Evolutionary conservation across 257 asterid genomes (phyloP).

Genomic region (Forsythia suspensa): DNA sequence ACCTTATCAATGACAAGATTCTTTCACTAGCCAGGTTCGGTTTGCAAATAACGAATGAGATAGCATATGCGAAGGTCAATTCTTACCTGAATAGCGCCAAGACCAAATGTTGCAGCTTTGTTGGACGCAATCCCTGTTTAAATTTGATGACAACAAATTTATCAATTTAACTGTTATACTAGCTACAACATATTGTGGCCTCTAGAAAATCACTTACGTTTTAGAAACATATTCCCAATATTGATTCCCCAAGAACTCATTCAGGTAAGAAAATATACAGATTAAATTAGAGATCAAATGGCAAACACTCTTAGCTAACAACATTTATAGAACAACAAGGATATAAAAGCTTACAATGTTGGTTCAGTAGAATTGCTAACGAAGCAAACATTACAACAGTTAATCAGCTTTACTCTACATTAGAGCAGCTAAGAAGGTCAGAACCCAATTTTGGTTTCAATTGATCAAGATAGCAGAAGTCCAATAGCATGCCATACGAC

Average conservation of each 20-base stretch:
- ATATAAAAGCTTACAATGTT: background rate
- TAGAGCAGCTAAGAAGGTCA: background rate
- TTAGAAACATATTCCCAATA: background rate
- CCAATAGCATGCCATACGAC: background rate
- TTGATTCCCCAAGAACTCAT: background rate
- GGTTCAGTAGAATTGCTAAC: background rate
- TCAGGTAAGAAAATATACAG: constrained; percentile 9
- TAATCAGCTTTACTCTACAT: background rate
- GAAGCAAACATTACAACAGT: background rate
- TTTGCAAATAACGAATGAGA: background rate
- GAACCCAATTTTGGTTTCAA: background rate
- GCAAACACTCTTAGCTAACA: background rate
- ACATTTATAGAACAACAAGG: background rate
- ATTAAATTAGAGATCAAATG: background rate
- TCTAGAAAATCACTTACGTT: background rate
- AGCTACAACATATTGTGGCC: background rate
- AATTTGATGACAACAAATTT: constrained; percentile 15
- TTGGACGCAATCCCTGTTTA: constrained; percentile 65
- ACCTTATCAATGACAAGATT: constrained; percentile 42
- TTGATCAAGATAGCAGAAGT: background rate
- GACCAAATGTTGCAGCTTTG: constrained; percentile 77
- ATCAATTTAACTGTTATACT: constrained; percentile 10
- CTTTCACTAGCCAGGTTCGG: background rate
- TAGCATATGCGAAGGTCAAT: constrained; percentile 1
- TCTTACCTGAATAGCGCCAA: constrained; percentile 82